A percentile compares a stretch with the other conserved stretches of the same genome.
phyloP scores from a whole-genome alignment of 164 flowering plant genomes.

The Annona squamosa region DNA sequence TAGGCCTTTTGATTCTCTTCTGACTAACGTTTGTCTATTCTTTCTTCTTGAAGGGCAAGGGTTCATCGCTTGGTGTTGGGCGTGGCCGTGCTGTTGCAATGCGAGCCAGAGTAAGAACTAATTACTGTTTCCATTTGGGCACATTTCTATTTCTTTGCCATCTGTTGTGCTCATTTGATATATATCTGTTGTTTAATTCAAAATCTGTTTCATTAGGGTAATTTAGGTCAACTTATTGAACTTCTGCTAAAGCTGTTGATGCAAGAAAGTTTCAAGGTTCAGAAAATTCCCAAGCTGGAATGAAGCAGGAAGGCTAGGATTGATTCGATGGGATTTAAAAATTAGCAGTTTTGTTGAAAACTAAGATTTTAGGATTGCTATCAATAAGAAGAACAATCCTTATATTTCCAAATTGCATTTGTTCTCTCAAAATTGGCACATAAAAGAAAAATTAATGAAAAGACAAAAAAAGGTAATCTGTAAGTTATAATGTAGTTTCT shows the following conservation, averaged over 20 bases:
- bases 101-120: conserved; percentile 65
- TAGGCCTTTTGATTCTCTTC: not conserved
- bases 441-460: no score
- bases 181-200: not conserved
- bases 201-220: not conserved
- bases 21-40: not conserved
- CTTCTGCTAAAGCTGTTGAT: not conserved
- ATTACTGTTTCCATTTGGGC: not conserved
- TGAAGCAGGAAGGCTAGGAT: not conserved
- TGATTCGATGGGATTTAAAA: no score
- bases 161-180: not conserved
- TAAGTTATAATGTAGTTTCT: no score
- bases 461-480: no score
- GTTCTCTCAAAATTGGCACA: no score
- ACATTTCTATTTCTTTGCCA: not conserved
- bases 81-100: conserved; percentile 88
- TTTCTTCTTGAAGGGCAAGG: conserved; percentile 56
- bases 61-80: conserved; percentile 75
- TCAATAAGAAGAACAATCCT: no score
- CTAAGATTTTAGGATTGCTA: not conserved
- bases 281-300: not conserved
- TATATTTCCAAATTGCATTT: not conserved
- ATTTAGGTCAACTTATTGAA: not conserved
- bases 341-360: not conserved
- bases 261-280: not conserved